These are phyloP conservation scores for Boletus vermiculosoides DNA, from an alignment of 768 basidiomycete species.

Conservation along the genomic window DNA sequence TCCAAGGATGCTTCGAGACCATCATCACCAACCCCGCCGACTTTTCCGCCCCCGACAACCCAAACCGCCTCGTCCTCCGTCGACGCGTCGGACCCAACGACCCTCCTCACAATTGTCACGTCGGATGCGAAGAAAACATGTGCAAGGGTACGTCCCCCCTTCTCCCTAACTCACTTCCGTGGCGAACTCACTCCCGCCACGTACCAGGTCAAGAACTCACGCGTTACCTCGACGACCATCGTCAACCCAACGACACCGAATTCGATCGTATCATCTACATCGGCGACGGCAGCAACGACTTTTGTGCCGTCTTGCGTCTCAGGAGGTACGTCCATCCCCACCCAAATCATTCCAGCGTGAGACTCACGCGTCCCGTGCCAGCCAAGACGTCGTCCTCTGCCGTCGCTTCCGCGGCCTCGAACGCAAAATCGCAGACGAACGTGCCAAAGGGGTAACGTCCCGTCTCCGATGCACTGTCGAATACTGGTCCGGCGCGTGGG, in stretches of 20 bases:
- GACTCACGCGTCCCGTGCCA: slow-evolving; percentile 26
- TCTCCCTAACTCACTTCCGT: not conserved
- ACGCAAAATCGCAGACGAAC: slow-evolving; percentile 69
- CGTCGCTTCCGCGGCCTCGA: slow-evolving; percentile 77
- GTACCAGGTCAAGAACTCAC: slow-evolving; percentile 88
- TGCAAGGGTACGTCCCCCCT: slow-evolving; percentile 73
- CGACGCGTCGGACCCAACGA: slow-evolving; percentile 74
- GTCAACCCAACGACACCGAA: too few species aligned
- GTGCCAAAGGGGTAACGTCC: slow-evolving; percentile 41
- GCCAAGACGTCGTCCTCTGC: slow-evolving; percentile 83
- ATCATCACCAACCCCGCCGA: slow-evolving; percentile 92
- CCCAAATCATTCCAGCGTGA: not conserved
- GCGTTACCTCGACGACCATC: slow-evolving; percentile 73
- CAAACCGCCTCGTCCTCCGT: slow-evolving; percentile 68
- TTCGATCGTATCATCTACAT: slow-evolving; percentile 86
- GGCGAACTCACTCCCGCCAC: not conserved
- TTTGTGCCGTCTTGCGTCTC: slow-evolving; percentile 85
- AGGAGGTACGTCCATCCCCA: slow-evolving; percentile 48
- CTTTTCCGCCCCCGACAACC: slow-evolving; percentile 62
- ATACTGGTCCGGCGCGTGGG: slow-evolving; percentile 96
- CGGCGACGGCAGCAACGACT: slow-evolving; percentile 95
- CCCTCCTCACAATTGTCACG: slow-evolving; percentile 76
- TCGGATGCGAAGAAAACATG: slow-evolving; percentile 96
- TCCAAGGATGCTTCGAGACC: slow-evolving; percentile 71
- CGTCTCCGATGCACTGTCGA: slow-evolving; percentile 72